A percentile compares a stretch with the other conserved stretches of the same genome.
These are phyloP conservation scores for Diaporthe nobilis DNA, from an alignment of 2,329 filamentous ascomycete species.

Conservation along the genomic window DNA sequence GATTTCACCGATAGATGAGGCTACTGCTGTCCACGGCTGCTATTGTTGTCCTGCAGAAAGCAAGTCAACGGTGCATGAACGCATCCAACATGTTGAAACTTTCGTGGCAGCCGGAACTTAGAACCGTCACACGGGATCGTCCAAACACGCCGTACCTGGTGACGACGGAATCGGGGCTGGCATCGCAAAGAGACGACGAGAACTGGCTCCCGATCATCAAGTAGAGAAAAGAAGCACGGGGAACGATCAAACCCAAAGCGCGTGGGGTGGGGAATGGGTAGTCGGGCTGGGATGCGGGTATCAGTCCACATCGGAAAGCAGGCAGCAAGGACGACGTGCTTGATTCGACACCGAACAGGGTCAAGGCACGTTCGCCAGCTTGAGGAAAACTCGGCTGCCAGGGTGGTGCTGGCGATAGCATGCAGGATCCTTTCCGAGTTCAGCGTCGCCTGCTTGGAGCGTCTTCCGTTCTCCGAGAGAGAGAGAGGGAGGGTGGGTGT, in stretches of 20 bases:
- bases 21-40: conserved; percentile 39
- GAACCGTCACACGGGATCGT: conserved; percentile 35
- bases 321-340: conserved; percentile 1
- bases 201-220: conserved; percentile 2
- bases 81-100: conserved; percentile 39
- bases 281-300: conserved; percentile 9
- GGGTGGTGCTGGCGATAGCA: conserved; percentile 5
- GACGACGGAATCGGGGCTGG: not conserved
- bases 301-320: conserved; percentile 16
- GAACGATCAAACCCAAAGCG: not conserved
- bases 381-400: not conserved
- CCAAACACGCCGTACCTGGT: not conserved
- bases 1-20: conserved; percentile 36
- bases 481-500: not conserved
- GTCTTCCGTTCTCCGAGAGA: not conserved
- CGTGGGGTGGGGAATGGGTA: not conserved
- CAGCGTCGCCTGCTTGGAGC: conserved; percentile 3
- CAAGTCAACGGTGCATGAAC: conserved; percentile 44
- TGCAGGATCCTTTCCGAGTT: conserved; percentile 20
- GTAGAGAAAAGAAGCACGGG: not conserved
- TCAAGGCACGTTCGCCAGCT: conserved; percentile 22
- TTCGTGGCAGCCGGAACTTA: conserved; percentile 30
- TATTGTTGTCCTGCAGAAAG: conserved; percentile 43
- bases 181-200: not conserved
- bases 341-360: conserved; percentile 15